Base-by-base conservation (phyloP, 1,284 basidiomycete genomes). In the Dichomitus squalens region DNA sequence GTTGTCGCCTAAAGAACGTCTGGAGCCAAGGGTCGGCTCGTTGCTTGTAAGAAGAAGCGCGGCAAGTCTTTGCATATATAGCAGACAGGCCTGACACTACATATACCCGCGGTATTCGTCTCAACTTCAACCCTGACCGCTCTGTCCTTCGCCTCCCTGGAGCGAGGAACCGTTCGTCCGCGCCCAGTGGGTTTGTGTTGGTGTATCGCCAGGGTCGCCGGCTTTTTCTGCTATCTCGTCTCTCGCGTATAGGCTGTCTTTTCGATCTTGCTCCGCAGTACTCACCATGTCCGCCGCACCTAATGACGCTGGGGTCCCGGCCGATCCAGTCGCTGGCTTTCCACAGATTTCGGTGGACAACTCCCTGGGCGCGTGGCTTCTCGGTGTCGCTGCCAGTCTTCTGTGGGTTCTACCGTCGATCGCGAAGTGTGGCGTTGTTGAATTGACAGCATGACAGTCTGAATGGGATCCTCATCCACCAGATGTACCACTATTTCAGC, bases 401-500 rank as follows among this genome's bases (percentile, higher is more conserved):
- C 21, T 57, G 55, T 57, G 23, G n/a, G 55, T 52, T 7, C 12
- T 18, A 5, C 34, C 20, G 18, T 21, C 25, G 25, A 1, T 29
- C n/a, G 1, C 29, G 16, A 7, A 12, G 4, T 23, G 9, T 23
- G 16, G n/a, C 16, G 14, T 35, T n/a, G 12, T 20, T 12, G 23
- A 2, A 4, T 4, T 51, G 25, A 46, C 9, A 8, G 3, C 14
- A 18, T 11, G 27, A 12, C 18, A 57, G 55, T 7, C 44, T 57
- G 8, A 57, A 57, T 48, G 55, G 55, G 12, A 48, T 49, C 23
- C 38, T 57, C 0, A 41, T 57, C 29, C 49, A 49, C 36, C 55
- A 57, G 20, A 34, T 50, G 25, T 52, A 48, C 23, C 49, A 38
- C 11, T 57, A 57, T 18, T 57, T 40, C 31, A 34, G 27, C n/a